Evolutionary conservation across 129 eudicot genomes (phyloP).

Genomic region (Lonicera japonica): DNA sequence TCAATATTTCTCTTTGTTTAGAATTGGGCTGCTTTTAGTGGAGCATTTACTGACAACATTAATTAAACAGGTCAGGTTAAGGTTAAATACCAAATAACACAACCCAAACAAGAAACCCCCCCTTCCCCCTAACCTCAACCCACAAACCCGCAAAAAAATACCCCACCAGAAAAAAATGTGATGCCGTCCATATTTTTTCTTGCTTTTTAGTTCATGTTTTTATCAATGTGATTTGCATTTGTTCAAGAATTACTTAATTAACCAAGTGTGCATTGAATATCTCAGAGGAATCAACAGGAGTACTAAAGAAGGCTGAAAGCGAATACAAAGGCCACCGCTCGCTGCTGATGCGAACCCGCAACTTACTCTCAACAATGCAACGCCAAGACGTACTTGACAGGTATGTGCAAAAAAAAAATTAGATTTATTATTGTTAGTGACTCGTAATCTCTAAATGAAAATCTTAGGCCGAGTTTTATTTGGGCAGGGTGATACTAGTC

Average conservation of each 20-base stretch:
- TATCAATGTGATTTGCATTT: background rate
- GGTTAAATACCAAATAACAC: no score
- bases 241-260: background rate
- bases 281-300: slow-evolving; percentile 93
- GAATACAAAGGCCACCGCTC: slow-evolving; percentile 94
- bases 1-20: no score
- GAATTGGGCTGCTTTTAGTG: no score
- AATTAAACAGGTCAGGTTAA: no score
- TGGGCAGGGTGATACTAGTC: slow-evolving; percentile 60
- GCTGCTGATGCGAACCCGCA: slow-evolving; percentile 65
- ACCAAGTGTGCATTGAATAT: background rate
- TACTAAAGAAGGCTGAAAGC: slow-evolving; percentile 69
- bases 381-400: slow-evolving; percentile 94
- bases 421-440: background rate
- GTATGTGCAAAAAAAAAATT: slow-evolving; percentile 12
- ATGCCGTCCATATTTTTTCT: no score
- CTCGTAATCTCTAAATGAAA: background rate
- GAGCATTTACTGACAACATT: no score
- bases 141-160: no score
- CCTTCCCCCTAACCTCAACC: no score
- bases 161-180: no score
- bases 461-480: slow-evolving; percentile 6
- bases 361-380: slow-evolving; percentile 87
- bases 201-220: no score
- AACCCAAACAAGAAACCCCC: no score